phyloP scores from a whole-genome alignment of 345 rosid species.

The Euphorbia peplus region DNA sequence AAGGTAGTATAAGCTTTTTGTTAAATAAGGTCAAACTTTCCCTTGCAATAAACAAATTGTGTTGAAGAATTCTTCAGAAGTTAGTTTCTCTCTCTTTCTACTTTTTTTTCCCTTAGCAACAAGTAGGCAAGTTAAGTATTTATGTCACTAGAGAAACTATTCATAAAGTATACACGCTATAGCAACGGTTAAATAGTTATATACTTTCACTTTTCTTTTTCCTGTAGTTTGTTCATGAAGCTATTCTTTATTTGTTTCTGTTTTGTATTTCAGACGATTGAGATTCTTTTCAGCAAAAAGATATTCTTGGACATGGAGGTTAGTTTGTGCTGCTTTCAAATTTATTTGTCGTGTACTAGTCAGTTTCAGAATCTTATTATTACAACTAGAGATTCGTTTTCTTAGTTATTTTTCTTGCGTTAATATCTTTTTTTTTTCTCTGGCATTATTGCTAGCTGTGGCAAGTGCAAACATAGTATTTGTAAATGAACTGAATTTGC shows the following conservation, averaged over 20 bases:
- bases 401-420: neutral
- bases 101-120: neutral
- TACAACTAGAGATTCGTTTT: neutral
- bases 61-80: neutral
- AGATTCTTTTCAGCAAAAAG: slow-evolving; percentile 60
- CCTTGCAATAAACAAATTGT: neutral
- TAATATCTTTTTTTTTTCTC: neutral
- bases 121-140: neutral
- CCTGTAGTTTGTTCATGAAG: neutral
- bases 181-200: neutral
- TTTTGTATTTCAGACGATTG: slow-evolving; percentile 62
- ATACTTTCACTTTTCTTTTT: neutral
- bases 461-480: neutral
- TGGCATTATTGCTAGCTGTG: neutral
- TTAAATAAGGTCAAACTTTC: too few relatives aligned
- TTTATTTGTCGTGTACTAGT: neutral
- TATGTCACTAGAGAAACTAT: too few relatives aligned
- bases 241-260: neutral
- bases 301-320: slow-evolving; percentile 75
- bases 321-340: slow-evolving; percentile 16
- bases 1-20: slow-evolving; percentile 48
- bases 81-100: neutral
- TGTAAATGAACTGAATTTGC: neutral
- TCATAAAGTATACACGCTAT: neutral
- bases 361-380: neutral